A percentile compares a stretch with the other conserved stretches of the same genome.
phyloP scores from a whole-genome alignment of 1,284 basidiomycete genomes.

The Blastosporella zonata region DNA sequence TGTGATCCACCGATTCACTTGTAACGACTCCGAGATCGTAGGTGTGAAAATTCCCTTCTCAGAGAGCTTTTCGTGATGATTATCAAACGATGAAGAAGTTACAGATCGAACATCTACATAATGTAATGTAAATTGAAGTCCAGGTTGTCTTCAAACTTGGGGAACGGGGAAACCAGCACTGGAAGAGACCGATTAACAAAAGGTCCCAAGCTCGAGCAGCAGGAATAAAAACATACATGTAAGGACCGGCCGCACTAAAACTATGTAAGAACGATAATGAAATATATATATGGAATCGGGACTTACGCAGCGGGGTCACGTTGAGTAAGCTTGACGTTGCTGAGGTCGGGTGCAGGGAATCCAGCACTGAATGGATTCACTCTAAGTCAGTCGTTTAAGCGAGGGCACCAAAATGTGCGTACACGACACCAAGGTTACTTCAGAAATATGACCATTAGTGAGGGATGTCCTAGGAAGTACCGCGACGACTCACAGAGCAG shows the following conservation, averaged over 20 bases:
- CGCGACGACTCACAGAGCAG: slow-evolving; percentile 12
- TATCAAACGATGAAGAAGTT: no score
- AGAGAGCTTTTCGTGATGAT: no score
- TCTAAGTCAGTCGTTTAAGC: not conserved
- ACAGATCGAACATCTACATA: not conserved
- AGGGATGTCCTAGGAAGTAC: not conserved
- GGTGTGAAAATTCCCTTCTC: no score
- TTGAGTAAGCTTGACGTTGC: slow-evolving; percentile 5
- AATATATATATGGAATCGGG: not conserved
- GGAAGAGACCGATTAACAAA: not conserved
- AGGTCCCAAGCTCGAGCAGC: not conserved
- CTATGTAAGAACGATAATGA: not conserved
- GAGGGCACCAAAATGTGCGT: slow-evolving; percentile 1
- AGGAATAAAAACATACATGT: slow-evolving; percentile 5
- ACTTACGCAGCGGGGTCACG: slow-evolving; percentile 14
- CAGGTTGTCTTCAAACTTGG: not conserved
- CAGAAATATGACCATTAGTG: not conserved
- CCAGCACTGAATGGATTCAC: slow-evolving; percentile 8
- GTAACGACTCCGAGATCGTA: no score
- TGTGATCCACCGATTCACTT: no score
- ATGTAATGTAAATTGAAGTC: not conserved
- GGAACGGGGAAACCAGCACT: slow-evolving; percentile 13
- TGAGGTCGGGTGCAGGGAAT: slow-evolving; percentile 13
- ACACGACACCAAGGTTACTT: slow-evolving; percentile 15
- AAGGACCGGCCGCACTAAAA: slow-evolving; percentile 2